phyloP scores from a whole-genome alignment of 306 rosid genomes.

The Canavalia gladiata region DNA sequence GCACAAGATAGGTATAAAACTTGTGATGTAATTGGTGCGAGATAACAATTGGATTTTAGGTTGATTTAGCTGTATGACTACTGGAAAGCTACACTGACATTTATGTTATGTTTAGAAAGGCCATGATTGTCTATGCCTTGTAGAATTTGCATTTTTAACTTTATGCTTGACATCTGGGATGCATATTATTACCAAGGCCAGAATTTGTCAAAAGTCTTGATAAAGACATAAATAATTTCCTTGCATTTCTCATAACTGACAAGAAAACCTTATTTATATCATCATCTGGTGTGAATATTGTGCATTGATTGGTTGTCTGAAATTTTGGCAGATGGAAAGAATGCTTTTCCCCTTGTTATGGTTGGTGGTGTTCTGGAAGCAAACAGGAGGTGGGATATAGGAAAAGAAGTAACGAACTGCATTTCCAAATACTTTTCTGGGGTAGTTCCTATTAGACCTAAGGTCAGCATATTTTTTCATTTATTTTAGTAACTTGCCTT shows the following conservation, averaged over 20 bases:
- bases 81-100: slow-evolving; percentile 19
- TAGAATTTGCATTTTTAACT: slow-evolving; percentile 6
- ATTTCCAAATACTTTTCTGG: slow-evolving; percentile 73
- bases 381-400: slow-evolving; percentile 87
- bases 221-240: background rate
- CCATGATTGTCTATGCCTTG: background rate
- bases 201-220: slow-evolving; percentile 26
- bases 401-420: slow-evolving; percentile 77
- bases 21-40: background rate
- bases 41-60: slow-evolving; percentile 7
- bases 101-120: background rate
- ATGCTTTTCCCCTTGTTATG: slow-evolving; percentile 82
- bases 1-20: slow-evolving; percentile 6
- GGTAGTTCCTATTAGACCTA: slow-evolving; percentile 74
- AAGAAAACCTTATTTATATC: slow-evolving; percentile 20
- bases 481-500: slow-evolving; percentile 10
- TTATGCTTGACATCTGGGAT: slow-evolving; percentile 11
- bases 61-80: background rate
- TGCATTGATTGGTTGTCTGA: slow-evolving; percentile 24
- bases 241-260: background rate
- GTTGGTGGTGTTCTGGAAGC: slow-evolving; percentile 99
- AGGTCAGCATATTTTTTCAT: slow-evolving; percentile 59
- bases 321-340: slow-evolving; percentile 76
- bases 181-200: slow-evolving; percentile 2
- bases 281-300: slow-evolving; percentile 2